Percentiles rank a stretch among this genome's conserved stretches.
Evolutionary conservation across 441 rosid species (phyloP).

Genomic region (Croton laevigatus): DNA sequence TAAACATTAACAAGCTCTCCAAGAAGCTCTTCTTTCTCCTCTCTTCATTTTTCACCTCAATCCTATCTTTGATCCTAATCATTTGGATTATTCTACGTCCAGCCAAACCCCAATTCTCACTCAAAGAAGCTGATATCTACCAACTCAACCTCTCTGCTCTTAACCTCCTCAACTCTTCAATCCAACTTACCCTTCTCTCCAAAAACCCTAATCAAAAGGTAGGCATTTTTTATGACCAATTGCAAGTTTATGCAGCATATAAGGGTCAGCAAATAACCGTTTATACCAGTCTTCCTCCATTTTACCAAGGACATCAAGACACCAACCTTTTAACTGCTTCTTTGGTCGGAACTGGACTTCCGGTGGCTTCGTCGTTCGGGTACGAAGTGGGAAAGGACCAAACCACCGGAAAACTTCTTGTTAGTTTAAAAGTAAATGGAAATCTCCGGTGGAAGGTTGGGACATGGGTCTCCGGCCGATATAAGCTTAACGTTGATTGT

Average conservation of each 20-base stretch:
- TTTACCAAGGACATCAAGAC: constrained; percentile 59
- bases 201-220: constrained; percentile 52
- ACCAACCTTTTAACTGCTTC: constrained; percentile 44
- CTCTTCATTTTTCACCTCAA: constrained; percentile 37
- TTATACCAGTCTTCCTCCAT: constrained; percentile 46
- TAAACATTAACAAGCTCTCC: constrained; percentile 30
- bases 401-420: constrained; percentile 38
- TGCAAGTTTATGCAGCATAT: constrained; percentile 50
- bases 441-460: constrained; percentile 69
- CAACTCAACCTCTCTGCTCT: constrained; percentile 49
- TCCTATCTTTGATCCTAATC: constrained; percentile 42
- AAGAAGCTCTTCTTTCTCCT: constrained; percentile 41
- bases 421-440: constrained; percentile 45
- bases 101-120: constrained; percentile 49
- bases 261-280: constrained; percentile 63
- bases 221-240: constrained; percentile 61
- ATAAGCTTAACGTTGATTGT: constrained; percentile 50
- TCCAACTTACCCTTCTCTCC: constrained; percentile 52
- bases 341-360: constrained; percentile 43
- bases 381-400: constrained; percentile 53
- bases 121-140: constrained; percentile 45
- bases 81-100: constrained; percentile 60
- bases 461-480: constrained; percentile 62
- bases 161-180: constrained; percentile 55
- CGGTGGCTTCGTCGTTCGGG: constrained; percentile 49